These are phyloP conservation scores for Tolypocladium amazonense DNA, from an alignment of 2,329 filamentous ascomycete genomes.

Conservation along the genomic window DNA sequence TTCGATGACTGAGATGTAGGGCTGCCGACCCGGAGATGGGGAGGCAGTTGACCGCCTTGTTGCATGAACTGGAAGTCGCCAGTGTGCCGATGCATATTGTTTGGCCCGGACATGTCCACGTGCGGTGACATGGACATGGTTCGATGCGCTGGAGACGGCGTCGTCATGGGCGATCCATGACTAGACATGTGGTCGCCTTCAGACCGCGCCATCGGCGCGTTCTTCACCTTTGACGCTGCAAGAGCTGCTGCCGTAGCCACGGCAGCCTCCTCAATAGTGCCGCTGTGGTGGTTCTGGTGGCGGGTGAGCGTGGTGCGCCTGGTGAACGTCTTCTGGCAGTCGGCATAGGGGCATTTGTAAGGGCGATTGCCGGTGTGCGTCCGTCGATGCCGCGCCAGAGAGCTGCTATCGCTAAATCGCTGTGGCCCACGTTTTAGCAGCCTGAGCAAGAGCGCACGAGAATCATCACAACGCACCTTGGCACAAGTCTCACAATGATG, in stretches of 20 bases:
- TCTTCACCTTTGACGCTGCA: slow-evolving; percentile 40
- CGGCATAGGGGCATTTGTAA: slow-evolving; percentile 94
- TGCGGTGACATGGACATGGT: slow-evolving; percentile 70
- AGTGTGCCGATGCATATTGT: slow-evolving; percentile 53
- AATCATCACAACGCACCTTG: slow-evolving; percentile 53
- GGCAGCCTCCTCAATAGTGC: slow-evolving; percentile 88
- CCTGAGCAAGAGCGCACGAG: neutral
- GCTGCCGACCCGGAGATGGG: slow-evolving; percentile 69
- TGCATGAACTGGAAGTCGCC: slow-evolving; percentile 62
- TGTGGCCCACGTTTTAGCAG: slow-evolving; percentile 23
- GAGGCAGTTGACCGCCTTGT: slow-evolving; percentile 66
- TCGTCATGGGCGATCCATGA: slow-evolving; percentile 64
- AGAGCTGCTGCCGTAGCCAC: slow-evolving; percentile 80
- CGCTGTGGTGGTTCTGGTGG: slow-evolving; percentile 92
- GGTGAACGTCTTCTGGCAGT: slow-evolving; percentile 98
- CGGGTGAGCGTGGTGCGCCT: slow-evolving; percentile 88
- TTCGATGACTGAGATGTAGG: slow-evolving; percentile 57
- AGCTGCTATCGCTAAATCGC: slow-evolving; percentile 96
- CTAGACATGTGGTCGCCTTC: slow-evolving; percentile 63
- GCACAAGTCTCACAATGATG: slow-evolving; percentile 95
- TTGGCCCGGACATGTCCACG: slow-evolving; percentile 59
- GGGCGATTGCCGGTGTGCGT: slow-evolving; percentile 94
- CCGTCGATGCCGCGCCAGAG: slow-evolving; percentile 80
- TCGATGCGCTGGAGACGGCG: slow-evolving; percentile 74
- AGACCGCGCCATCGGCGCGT: slow-evolving; percentile 43